Base-by-base conservation (phyloP, 176 grass and related monocot genomes). In the Lolium rigidum region DNA sequence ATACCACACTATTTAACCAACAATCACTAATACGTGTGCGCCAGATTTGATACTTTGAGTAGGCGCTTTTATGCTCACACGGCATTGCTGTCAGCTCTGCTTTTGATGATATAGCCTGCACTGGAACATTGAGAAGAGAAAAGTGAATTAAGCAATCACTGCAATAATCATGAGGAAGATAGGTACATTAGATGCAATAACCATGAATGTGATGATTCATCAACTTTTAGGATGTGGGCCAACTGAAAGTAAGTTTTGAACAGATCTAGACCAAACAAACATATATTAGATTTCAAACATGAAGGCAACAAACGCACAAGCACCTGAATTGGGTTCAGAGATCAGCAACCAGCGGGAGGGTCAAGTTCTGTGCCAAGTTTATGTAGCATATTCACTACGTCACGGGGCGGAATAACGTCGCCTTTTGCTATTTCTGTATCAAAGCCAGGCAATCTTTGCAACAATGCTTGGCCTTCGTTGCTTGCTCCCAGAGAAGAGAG, bases 381-480 rank as follows among this genome's bases (percentile, higher is more conserved):
- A 75, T 75, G 70, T 6, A 85, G 38, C 37, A 31, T 48, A 24
- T 85, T 74, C 76, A 75, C 48, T 61, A 80, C 55, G 59, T 89
- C 68, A 15, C 67, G 22, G 48, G 48, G 49, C 0, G 37, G 80
- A 1, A 57, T 24, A 4, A 15, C 28, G 37, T 56, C 61, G 7
- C 48, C 77, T 80, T 89, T 28, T 20, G 24, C 7, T 49, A 67
- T 31, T 37, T 67, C 48, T 38, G 20, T 35, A 56, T 67, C 62
- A 25, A 89, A 80, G 74, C 73, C 46, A 17, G 86, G 83, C 49
- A 84, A 70, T 48, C 25, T 62, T 67, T 84, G 66, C 54, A 90
- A 52, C 39, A 86, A 71, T 21, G 1, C 39, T 62, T 84, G 83
- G 52, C 55, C 80, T 73, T 89, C 86, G 49, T 75, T 86, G 67